Base-by-base conservation (phyloP, 1,284 basidiomycete species). In the Cutaneotrichosporon curvatum region DNA sequence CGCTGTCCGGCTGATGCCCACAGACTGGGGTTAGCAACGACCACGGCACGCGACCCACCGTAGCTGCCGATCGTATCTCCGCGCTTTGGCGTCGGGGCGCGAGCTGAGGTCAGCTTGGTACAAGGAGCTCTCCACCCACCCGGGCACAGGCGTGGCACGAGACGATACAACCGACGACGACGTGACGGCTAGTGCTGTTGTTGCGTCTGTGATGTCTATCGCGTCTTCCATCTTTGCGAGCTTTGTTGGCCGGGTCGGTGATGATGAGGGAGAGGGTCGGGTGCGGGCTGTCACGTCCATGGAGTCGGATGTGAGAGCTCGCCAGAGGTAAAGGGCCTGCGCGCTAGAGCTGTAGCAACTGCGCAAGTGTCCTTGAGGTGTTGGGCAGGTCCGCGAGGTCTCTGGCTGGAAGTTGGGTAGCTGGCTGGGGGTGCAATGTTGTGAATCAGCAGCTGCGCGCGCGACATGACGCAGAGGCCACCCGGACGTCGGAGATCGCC, bases 1-100 rank as follows among this genome's bases (percentile, higher is more conserved):
- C 78, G 75, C 71, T 98, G 94, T 2, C 94, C 95, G 0, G 87
- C 83, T 2, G 87, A 83, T 15, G 92, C 94, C 94, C 94, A 98
- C 19, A 98, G 77, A 28, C 92, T 92, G 37, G 5, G 19, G 48
- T 22, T 4, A 20, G 34, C 9, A 4, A 15, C 18, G 12, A 12
- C 16, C 12, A 4, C n/a, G 4, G 7, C 22, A 43, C 18, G 23
- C 41, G 21, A 60, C 78, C 45, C 56, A 88, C 87, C 89, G 78
- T 21, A 95, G 79, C 70, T 95, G 90, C 48, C 91, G 81, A 69
- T 95, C 90, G 65, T 95, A 95, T 39, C 87, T 79, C 39, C 88
- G 79, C 1, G 87, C 84, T 70, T 91, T 94, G 56, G 75, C 80
- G 71, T 92, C 88, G 28, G 89, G 89, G 49, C 75, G 75, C 45